These are phyloP conservation scores for Plectosphaerella sp. DNA, from an alignment of 2,329 filamentous ascomycete species.

Conservation along the genomic window DNA sequence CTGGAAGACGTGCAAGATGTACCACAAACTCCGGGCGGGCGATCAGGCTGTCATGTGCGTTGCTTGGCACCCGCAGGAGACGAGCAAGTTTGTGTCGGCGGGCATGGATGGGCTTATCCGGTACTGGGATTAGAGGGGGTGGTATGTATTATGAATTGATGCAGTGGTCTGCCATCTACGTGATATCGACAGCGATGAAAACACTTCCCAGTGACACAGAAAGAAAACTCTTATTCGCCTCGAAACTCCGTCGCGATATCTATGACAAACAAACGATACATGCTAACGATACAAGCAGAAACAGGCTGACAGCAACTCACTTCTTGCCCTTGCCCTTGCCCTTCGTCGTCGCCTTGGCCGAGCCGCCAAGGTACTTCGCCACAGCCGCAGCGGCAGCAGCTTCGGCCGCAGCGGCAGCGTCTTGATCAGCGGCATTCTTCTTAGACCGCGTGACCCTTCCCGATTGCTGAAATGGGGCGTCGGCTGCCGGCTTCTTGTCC, in stretches of 20 bases:
- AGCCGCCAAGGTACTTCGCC: no score
- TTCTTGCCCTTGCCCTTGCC: neutral
- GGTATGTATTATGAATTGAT: no score
- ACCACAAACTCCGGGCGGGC: slow-evolving; percentile 86
- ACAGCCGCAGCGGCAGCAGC: neutral
- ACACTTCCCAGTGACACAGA: no score
- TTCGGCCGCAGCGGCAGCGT: neutral
- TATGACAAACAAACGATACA: no score
- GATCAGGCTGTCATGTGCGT: slow-evolving; percentile 80
- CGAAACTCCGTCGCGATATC: no score
- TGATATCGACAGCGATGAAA: no score
- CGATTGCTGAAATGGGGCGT: no score
- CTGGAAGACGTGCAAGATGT: slow-evolving; percentile 99
- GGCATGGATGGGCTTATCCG: slow-evolving; percentile 85
- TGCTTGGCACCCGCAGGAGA: slow-evolving; percentile 97
- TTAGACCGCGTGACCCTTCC: neutral
- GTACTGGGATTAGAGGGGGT: slow-evolving; percentile 74
- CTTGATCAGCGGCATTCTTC: no score
- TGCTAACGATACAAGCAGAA: no score
- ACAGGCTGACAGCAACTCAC: neutral
- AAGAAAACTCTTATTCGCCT: no score
- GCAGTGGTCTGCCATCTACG: no score
- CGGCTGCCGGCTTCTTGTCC: neutral
- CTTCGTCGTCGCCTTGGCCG: neutral
- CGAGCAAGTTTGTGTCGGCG: slow-evolving; percentile 86